phyloP scores from a whole-genome alignment of 23 red algal genomes.

The Gracilariopsis chorda region DNA sequence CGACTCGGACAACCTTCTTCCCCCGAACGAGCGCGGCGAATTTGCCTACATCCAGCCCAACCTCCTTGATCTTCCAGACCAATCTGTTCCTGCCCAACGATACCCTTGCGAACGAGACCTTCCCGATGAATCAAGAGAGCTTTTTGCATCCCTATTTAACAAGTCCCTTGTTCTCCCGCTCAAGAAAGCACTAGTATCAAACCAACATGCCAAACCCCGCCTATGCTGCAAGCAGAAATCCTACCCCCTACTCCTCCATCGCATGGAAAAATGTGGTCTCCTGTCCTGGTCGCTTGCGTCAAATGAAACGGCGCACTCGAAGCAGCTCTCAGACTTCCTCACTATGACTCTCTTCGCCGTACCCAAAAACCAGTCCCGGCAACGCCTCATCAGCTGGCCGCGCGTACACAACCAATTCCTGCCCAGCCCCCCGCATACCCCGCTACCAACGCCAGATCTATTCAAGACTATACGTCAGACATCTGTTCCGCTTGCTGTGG shows the following conservation, averaged over 20 bases:
- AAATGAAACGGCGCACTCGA: background rate
- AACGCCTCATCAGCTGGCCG: conserved; percentile 2
- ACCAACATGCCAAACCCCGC: background rate
- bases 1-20: too few species aligned
- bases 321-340: background rate
- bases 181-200: background rate
- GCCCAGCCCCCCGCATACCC: background rate
- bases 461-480: background rate
- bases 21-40: too few species aligned
- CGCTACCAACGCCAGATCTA: background rate
- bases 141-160: too few species aligned
- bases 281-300: background rate
- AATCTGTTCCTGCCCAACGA: too few species aligned
- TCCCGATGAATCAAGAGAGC: too few species aligned
- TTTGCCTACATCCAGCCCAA: too few species aligned
- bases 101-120: too few species aligned
- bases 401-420: background rate
- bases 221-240: background rate
- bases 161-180: background rate
- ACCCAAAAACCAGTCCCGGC: background rate
- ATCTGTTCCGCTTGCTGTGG: background rate
- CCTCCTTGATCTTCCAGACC: too few species aligned
- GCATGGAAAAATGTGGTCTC: background rate
- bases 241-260: background rate
- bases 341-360: background rate